phyloP scores from a whole-genome alignment of 2,329 filamentous ascomycete species.

The Lasiodiplodia sp. region DNA sequence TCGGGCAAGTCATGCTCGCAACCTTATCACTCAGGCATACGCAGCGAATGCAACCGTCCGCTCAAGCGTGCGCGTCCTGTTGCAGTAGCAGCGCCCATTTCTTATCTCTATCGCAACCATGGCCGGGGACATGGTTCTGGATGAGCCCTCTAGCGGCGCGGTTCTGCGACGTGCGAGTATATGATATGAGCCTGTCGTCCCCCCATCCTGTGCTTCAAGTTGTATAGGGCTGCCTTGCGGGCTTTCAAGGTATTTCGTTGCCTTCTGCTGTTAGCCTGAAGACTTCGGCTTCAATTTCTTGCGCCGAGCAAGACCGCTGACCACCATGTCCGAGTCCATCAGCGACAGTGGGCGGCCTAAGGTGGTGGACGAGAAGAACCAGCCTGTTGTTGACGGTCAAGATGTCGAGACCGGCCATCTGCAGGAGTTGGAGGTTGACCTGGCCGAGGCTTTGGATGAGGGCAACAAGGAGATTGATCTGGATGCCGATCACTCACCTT shows the following conservation, averaged over 20 bases:
- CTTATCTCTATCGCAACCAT: conserved; percentile 6
- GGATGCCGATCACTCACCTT: conserved; percentile 29
- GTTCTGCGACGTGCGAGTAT: background rate
- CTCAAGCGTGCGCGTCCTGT: conserved; percentile 6
- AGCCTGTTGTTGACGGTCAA: conserved; percentile 1
- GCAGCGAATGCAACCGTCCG: conserved; percentile 10
- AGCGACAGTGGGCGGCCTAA: conserved; percentile 8
- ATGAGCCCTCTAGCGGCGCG: background rate
- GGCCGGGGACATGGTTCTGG: background rate
- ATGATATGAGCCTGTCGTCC: background rate
- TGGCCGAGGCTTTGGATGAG: conserved; percentile 21
- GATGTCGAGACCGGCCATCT: conserved; percentile 24
- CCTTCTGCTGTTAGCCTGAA: background rate
- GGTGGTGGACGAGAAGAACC: conserved; percentile 16
- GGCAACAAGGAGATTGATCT: conserved; percentile 17
- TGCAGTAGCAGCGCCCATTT: background rate
- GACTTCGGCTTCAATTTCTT: background rate
- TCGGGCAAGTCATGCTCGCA: conserved; percentile 13
- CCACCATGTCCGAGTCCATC: conserved; percentile 17
- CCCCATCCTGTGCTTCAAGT: background rate
- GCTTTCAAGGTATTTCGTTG: background rate
- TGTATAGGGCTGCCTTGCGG: background rate
- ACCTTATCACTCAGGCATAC: conserved; percentile 9
- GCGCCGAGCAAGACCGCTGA: background rate
- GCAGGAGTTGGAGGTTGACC: conserved; percentile 27